phyloP scores from a whole-genome alignment of 169 alveolate species.

The Eimeria sp. region DNA sequence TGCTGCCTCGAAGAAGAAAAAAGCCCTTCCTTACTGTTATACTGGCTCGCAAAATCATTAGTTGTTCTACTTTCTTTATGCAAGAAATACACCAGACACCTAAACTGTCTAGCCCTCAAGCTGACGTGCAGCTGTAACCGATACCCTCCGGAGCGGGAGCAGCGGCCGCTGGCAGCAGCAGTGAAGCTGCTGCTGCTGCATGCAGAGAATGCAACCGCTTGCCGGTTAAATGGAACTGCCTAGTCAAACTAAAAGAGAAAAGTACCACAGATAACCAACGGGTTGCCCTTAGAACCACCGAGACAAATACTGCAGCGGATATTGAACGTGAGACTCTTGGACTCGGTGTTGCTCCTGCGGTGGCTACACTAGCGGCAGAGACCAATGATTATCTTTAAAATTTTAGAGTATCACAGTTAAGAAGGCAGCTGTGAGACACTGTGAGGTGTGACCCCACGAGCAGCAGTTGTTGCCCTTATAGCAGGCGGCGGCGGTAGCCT shows the following conservation, averaged over 20 bases:
- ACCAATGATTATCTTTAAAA: not conserved
- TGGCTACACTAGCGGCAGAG: not conserved
- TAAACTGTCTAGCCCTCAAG: not conserved
- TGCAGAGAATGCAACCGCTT: not conserved
- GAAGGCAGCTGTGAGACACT: too few species aligned
- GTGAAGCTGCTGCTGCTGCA: not conserved
- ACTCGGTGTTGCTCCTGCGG: not conserved
- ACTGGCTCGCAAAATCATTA: not conserved
- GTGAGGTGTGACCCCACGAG: too few species aligned
- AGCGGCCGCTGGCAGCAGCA: constrained; percentile 1
- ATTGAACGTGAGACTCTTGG: not conserved
- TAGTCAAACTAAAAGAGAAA: not conserved
- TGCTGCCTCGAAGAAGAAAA: not conserved
- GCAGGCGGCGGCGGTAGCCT: not conserved
- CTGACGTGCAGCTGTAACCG: not conserved
- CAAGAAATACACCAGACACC: not conserved
- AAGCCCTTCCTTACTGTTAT: not conserved
- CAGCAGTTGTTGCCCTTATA: too few species aligned
- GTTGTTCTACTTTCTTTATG: not conserved
- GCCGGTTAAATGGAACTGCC: not conserved
- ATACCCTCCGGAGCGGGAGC: not conserved
- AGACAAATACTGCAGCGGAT: not conserved
- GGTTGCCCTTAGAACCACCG: not conserved
- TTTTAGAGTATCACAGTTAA: too few species aligned
- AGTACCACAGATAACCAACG: not conserved